phyloP scores from a whole-genome alignment of 257 asterid species.

The Solanum medicagineum region DNA sequence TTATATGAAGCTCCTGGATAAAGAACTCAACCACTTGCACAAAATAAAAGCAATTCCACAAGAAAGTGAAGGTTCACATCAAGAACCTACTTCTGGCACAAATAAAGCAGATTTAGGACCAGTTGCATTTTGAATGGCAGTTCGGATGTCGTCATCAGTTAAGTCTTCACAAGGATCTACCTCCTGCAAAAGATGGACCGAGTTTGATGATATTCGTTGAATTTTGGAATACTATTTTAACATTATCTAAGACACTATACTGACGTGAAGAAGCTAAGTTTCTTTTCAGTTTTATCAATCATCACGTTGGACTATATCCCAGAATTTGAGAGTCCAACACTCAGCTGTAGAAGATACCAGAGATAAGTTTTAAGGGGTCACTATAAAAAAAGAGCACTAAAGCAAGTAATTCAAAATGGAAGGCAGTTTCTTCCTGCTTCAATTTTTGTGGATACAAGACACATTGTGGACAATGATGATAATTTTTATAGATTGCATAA shows the following conservation, averaged over 20 bases:
- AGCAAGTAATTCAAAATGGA: background rate
- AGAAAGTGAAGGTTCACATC: background rate
- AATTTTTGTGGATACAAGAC: background rate
- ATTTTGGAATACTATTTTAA: background rate
- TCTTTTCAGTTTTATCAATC: background rate
- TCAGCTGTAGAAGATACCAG: background rate
- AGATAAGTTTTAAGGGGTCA: background rate
- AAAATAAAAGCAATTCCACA: background rate
- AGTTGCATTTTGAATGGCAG: constrained; percentile 89
- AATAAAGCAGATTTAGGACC: constrained; percentile 83
- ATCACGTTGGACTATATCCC: background rate
- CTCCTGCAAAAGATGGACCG: constrained; percentile 39
- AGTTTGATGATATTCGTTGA: background rate
- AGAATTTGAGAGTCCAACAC: background rate
- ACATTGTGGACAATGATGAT: background rate
- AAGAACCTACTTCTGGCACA: constrained; percentile 69
- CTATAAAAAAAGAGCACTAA: background rate
- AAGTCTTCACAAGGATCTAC: constrained; percentile 93
- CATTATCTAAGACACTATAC: background rate
- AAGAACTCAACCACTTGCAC: background rate
- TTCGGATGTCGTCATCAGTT: constrained; percentile 91
- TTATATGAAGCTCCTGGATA: background rate
- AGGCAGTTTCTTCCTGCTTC: background rate
- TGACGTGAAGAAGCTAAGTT: background rate
- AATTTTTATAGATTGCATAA: background rate